Conservation (phyloP, 2,329 filamentous ascomycete species). For the Penicillium paneum region DNA sequence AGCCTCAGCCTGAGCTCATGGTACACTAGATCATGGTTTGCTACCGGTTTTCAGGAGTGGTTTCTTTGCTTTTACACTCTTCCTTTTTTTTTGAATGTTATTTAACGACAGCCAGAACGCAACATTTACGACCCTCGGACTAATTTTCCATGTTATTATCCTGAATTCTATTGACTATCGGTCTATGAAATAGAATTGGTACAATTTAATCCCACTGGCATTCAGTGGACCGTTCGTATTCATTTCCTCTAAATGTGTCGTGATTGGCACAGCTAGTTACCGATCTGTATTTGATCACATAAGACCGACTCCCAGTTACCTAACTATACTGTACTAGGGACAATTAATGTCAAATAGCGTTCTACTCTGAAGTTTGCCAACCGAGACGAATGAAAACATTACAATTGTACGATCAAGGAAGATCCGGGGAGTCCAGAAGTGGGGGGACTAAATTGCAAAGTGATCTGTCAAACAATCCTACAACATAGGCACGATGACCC, state of each 20-base stretch:
- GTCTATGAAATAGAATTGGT: conserved; percentile 30
- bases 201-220: conserved; percentile 5
- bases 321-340: background rate
- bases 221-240: background rate
- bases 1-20: conserved; percentile 45
- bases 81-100: conserved; percentile 22
- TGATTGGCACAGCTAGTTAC: background rate
- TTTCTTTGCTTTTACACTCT: conserved; percentile 10
- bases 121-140: conserved; percentile 29
- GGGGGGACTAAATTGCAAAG: background rate
- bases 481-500: background rate
- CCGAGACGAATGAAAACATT: background rate
- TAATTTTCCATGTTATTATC: conserved; percentile 14
- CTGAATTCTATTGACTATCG: conserved; percentile 18
- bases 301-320: background rate
- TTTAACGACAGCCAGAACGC: conserved; percentile 30
- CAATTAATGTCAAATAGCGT: background rate
- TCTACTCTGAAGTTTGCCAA: background rate
- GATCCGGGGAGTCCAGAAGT: background rate
- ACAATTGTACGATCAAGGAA: background rate
- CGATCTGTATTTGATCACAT: background rate
- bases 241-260: background rate
- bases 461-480: background rate
- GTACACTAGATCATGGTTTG: conserved; percentile 38
- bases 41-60: conserved; percentile 1